Percentiles rank a stretch among this genome's conserved stretches.
These are phyloP conservation scores for Nakazawaea ernobii DNA, from an alignment of 805 yeast species.

Conservation along the genomic window DNA sequence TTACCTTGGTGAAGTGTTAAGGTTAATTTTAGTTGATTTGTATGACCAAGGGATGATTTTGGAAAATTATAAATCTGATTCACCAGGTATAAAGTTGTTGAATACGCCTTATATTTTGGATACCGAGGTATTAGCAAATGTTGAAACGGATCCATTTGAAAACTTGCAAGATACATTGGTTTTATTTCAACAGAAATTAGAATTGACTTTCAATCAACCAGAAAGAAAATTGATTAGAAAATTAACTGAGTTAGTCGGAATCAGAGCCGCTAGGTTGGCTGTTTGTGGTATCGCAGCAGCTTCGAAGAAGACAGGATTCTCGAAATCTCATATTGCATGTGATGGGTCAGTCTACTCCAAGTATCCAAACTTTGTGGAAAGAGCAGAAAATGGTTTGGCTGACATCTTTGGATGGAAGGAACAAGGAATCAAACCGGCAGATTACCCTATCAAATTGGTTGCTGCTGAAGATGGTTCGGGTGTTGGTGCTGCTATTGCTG, in stretches of 20 bases:
- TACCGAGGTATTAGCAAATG: conserved; percentile 79
- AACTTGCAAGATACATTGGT: conserved; percentile 72
- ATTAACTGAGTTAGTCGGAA: conserved; percentile 84
- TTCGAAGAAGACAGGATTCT: conserved; percentile 79
- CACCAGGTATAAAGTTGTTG: conserved; percentile 60
- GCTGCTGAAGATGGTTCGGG: conserved; percentile 99
- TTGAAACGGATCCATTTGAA: conserved; percentile 89
- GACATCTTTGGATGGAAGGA: conserved; percentile 85
- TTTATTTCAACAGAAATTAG: conserved; percentile 55
- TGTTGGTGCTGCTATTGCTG: conserved; percentile 97
- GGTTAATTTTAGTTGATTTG: conserved; percentile 75
- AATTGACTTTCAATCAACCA: conserved; percentile 61
- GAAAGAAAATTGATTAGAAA: conserved; percentile 83
- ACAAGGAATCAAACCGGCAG: conserved; percentile 28
- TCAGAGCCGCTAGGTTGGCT: conserved; percentile 89
- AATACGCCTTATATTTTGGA: conserved; percentile 70
- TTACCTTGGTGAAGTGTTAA: conserved; percentile 88
- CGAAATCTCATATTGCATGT: conserved; percentile 86
- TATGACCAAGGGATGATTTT: conserved; percentile 63
- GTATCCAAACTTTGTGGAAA: conserved; percentile 89
- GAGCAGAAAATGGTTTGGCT: conserved; percentile 88
- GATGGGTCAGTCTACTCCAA: conserved; percentile 95
- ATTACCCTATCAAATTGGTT: conserved; percentile 78
- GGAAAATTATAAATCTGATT: conserved; percentile 35
- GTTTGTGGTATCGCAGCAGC: conserved; percentile 97